A percentile compares a stretch with the other conserved stretches of the same genome.
Conservation (phyloP, 495 filamentous ascomycete species). For the Aspergillus affinis region DNA sequence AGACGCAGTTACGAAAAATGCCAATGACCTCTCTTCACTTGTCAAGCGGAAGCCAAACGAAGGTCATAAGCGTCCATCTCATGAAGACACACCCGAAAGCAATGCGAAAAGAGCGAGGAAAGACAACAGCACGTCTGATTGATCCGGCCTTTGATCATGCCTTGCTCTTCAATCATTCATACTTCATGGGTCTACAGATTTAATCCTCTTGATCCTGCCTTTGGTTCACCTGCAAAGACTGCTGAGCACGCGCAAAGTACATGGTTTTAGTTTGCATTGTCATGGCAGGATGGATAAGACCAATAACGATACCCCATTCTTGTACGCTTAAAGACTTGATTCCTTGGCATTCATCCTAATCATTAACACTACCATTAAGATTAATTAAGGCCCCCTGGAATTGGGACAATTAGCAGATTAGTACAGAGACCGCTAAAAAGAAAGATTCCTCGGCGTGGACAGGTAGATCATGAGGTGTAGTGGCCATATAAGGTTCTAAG, state of each 20-base stretch:
- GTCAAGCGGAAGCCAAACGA: slow-evolving; percentile 65
- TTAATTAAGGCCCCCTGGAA: neutral
- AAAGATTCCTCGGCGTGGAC: neutral
- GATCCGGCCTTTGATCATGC: neutral
- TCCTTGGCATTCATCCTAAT: neutral
- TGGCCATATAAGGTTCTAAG: neutral
- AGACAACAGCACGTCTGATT: slow-evolving; percentile 11
- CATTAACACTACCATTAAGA: neutral
- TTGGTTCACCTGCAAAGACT: too few species aligned
- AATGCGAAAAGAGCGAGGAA: slow-evolving; percentile 34
- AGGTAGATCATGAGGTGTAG: neutral
- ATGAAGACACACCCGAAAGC: slow-evolving; percentile 22
- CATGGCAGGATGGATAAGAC: neutral
- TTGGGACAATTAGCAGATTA: neutral
- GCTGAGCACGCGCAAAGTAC: neutral
- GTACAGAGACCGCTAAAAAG: neutral
- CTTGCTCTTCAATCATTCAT: neutral
- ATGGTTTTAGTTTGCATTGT: neutral
- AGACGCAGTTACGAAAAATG: slow-evolving; percentile 74
- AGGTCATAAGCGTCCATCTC: slow-evolving; percentile 32
- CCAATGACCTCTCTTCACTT: slow-evolving; percentile 84
- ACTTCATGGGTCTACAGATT: neutral
- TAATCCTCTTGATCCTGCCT: too few species aligned
- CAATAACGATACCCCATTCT: neutral
- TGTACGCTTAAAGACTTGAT: neutral